These are phyloP conservation scores for Fusarium burgessii DNA, from an alignment of 2,329 filamentous ascomycete genomes.

Conservation along the genomic window DNA sequence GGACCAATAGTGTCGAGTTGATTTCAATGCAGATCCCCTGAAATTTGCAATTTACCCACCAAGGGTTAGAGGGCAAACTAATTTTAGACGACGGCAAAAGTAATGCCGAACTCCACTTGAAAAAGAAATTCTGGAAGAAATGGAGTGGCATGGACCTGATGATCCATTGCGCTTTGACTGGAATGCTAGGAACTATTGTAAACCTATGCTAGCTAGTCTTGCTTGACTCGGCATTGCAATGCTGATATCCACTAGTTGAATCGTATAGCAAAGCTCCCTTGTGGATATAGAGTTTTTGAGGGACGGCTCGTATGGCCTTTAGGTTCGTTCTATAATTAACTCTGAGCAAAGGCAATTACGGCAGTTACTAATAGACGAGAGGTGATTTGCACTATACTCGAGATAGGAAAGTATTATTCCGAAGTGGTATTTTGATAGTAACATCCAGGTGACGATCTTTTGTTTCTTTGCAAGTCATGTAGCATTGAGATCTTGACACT, in stretches of 20 bases:
- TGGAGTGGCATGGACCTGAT: not conserved
- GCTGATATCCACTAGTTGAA: too few relatives aligned
- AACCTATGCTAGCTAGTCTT: not conserved
- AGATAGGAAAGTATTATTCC: not conserved
- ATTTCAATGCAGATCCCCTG: conserved; percentile 1
- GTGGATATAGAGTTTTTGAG: not conserved
- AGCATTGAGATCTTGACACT: too few relatives aligned
- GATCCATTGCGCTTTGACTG: not conserved
- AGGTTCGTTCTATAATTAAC: not conserved
- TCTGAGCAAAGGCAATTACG: too few relatives aligned
- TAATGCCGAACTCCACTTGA: conserved; percentile 2
- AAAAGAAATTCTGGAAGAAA: not conserved
- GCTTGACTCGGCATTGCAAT: not conserved
- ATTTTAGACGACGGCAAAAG: conserved; percentile 15
- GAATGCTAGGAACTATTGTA: not conserved
- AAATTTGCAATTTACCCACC: not conserved
- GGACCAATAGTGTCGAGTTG: not conserved
- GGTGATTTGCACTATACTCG: too few relatives aligned
- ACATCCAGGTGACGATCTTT: too few relatives aligned
- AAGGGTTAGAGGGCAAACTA: not conserved
- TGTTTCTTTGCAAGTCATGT: too few relatives aligned
- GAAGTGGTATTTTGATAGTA: too few relatives aligned
- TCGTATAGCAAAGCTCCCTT: not conserved
- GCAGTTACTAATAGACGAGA: not conserved
- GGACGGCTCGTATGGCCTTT: not conserved